phyloP scores from a whole-genome alignment of 345 rosid genomes.

The Citrus reticulata region DNA sequence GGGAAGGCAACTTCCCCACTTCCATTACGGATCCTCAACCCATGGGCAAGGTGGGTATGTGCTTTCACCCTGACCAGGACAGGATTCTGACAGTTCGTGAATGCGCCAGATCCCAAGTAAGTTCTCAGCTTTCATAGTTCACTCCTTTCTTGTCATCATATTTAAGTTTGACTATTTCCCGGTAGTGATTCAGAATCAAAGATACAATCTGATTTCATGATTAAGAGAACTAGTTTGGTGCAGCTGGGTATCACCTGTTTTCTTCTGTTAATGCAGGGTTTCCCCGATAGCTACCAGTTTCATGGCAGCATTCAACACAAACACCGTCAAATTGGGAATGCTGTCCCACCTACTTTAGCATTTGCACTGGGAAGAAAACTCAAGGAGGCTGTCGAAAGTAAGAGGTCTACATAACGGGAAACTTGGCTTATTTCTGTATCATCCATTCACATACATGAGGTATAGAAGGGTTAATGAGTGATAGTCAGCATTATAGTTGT shows the following conservation, averaged over 20 bases:
- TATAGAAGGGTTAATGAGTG: neutral
- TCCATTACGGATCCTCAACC: slow-evolving; percentile 68
- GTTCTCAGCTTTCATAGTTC: neutral
- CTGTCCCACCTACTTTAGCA: slow-evolving; percentile 89
- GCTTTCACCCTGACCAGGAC: slow-evolving; percentile 69
- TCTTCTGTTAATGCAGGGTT: slow-evolving; percentile 50
- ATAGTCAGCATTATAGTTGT: neutral
- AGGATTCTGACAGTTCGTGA: slow-evolving; percentile 61
- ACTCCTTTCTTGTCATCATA: neutral
- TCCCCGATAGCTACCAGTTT: slow-evolving; percentile 68
- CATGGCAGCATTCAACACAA: slow-evolving; percentile 55
- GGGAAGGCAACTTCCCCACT: slow-evolving; percentile 69
- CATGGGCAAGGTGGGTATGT: slow-evolving; percentile 72
- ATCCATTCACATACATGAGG: neutral
- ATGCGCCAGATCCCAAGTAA: slow-evolving; percentile 60
- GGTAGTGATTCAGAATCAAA: neutral
- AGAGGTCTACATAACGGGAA: slow-evolving; percentile 14
- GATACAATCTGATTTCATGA: neutral
- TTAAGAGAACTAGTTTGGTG: neutral
- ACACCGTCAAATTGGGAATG: slow-evolving; percentile 91
- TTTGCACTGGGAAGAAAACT: slow-evolving; percentile 79
- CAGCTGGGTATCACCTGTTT: neutral
- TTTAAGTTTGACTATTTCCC: neutral
- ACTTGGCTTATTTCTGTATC: neutral
- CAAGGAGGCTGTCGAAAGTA: slow-evolving; percentile 57